Evolutionary conservation across 768 basidiomycete genomes (phyloP).

Genomic region (Auricularia cornea): DNA sequence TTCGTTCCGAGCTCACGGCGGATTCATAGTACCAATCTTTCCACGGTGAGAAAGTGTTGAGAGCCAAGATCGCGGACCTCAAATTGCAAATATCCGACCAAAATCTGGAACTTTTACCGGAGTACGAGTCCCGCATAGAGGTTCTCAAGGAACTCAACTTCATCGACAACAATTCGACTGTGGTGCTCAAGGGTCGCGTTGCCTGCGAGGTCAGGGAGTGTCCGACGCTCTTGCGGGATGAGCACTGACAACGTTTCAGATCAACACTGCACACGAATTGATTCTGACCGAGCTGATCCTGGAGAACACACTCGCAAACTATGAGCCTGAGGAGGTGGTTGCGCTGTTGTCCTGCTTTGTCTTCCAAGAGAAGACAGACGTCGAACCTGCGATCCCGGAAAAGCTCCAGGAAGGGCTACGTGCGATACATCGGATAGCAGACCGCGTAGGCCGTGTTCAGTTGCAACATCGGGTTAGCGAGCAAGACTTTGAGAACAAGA

Average conservation of each 20-base stretch:
- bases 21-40: slow-evolving; percentile 56
- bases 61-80: slow-evolving; percentile 64
- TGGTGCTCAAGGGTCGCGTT: slow-evolving; percentile 91
- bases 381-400: slow-evolving; percentile 72
- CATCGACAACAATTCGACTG: slow-evolving; percentile 92
- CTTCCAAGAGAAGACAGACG: slow-evolving; percentile 96
- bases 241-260: slow-evolving; percentile 41
- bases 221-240: no score
- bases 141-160: slow-evolving; percentile 89
- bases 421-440: slow-evolving; percentile 67
- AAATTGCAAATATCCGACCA: slow-evolving; percentile 90
- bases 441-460: slow-evolving; percentile 74
- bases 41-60: slow-evolving; percentile 69
- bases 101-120: slow-evolving; percentile 91
- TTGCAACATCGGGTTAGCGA: slow-evolving; percentile 67
- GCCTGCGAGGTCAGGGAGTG: slow-evolving; percentile 90
- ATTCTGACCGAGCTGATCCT: slow-evolving; percentile 93
- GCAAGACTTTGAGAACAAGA: slow-evolving; percentile 66
- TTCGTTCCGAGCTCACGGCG: slow-evolving; percentile 1
- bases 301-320: slow-evolving; percentile 85
- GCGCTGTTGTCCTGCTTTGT: slow-evolving; percentile 94
- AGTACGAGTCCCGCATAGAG: slow-evolving; percentile 89
- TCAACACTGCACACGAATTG: slow-evolving; percentile 97
- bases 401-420: slow-evolving; percentile 75
- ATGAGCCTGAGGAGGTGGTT: slow-evolving; percentile 93